Conservation (phyloP, 2,329 filamentous ascomycete genomes). For the Aspergillus terreus region DNA sequence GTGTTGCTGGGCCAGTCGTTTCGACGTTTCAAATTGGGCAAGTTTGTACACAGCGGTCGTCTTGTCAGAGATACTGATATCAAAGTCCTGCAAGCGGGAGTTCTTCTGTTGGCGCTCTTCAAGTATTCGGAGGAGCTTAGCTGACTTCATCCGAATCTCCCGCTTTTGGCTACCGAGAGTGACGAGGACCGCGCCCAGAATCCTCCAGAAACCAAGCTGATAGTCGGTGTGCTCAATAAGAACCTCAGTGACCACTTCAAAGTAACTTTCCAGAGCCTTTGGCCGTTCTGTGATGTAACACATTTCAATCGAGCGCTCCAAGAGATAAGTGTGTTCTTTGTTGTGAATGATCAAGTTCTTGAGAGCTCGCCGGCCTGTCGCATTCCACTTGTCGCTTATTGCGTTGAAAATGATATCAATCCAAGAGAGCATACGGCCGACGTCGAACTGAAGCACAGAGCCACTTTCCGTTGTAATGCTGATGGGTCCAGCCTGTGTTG, state of each 20-base stretch:
- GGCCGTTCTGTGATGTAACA: slow-evolving; percentile 79
- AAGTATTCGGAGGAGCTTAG: slow-evolving; percentile 71
- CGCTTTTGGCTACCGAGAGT: slow-evolving; percentile 90
- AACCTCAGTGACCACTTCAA: slow-evolving; percentile 85
- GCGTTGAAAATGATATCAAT: slow-evolving; percentile 92
- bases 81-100: slow-evolving; percentile 92
- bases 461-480: slow-evolving; percentile 85
- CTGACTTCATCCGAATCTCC: slow-evolving; percentile 83
- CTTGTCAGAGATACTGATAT: slow-evolving; percentile 97
- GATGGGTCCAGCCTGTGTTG: slow-evolving; percentile 59
- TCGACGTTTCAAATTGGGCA: slow-evolving; percentile 94
- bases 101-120: slow-evolving; percentile 80
- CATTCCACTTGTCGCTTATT: slow-evolving; percentile 84
- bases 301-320: slow-evolving; percentile 85
- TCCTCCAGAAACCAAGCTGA: slow-evolving; percentile 82
- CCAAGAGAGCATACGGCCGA: slow-evolving; percentile 90
- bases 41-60: slow-evolving; percentile 97
- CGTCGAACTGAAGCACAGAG: slow-evolving; percentile 83
- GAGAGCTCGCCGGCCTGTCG: slow-evolving; percentile 81
- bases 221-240: slow-evolving; percentile 80
- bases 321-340: slow-evolving; percentile 75
- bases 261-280: slow-evolving; percentile 91
- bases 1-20: slow-evolving; percentile 82
- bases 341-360: slow-evolving; percentile 90
- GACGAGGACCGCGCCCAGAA: slow-evolving; percentile 82